A percentile compares a stretch with the other conserved stretches of the same genome.
Conservation (phyloP, 2,329 filamentous ascomycete genomes). For the Fusarium sp. region DNA sequence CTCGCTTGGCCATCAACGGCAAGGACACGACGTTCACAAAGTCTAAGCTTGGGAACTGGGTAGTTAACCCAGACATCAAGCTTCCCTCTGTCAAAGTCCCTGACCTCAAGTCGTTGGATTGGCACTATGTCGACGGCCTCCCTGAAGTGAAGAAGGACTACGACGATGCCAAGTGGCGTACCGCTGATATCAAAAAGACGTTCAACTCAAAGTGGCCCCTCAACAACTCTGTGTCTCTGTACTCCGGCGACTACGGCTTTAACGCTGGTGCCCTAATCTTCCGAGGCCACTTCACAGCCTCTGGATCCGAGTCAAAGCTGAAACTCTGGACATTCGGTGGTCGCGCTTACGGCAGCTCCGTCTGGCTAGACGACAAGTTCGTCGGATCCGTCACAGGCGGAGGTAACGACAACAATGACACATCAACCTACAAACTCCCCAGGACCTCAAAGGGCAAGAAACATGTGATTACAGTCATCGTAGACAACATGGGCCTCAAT, state of each 20-base stretch:
- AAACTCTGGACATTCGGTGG: slow-evolving; percentile 72
- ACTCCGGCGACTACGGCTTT: slow-evolving; percentile 78
- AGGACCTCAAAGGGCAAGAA: slow-evolving; percentile 58
- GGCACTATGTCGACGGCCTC: slow-evolving; percentile 76
- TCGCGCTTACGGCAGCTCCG: slow-evolving; percentile 70
- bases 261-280: slow-evolving; percentile 74
- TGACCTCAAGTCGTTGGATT: slow-evolving; percentile 65
- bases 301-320: slow-evolving; percentile 66
- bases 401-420: slow-evolving; percentile 58
- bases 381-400: slow-evolving; percentile 72
- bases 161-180: slow-evolving; percentile 74
- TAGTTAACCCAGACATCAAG: slow-evolving; percentile 57
- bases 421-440: slow-evolving; percentile 65
- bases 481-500: slow-evolving; percentile 79
- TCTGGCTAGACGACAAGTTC: slow-evolving; percentile 71
- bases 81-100: slow-evolving; percentile 65
- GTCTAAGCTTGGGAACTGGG: slow-evolving; percentile 57
- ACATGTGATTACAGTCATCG: slow-evolving; percentile 73
- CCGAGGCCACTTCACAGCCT: slow-evolving; percentile 74
- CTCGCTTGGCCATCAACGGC: slow-evolving; percentile 56
- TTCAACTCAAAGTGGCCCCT: slow-evolving; percentile 67
- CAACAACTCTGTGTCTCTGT: slow-evolving; percentile 73
- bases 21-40: slow-evolving; percentile 48
- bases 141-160: slow-evolving; percentile 73
- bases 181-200: slow-evolving; percentile 65